phyloP scores from a whole-genome alignment of 2,329 filamentous ascomycete genomes.

The Chrysoporthe deuterocubensis region DNA sequence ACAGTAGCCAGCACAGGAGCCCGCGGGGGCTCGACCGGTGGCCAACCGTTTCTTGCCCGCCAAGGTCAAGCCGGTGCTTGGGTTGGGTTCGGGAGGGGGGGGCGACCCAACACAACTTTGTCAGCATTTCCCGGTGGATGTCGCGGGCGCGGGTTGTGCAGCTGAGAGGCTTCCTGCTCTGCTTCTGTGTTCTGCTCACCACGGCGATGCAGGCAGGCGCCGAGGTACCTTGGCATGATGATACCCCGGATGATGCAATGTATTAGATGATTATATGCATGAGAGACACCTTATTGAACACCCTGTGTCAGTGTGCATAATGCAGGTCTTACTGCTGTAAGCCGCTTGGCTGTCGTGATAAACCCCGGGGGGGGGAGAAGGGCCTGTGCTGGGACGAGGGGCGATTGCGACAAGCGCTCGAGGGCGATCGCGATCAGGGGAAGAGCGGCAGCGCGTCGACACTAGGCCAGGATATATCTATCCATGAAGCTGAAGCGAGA shows the following conservation, averaged over 20 bases:
- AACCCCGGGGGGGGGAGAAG: background rate
- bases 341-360: background rate
- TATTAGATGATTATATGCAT: constrained; percentile 1
- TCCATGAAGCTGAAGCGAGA: background rate
- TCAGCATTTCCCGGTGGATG: background rate
- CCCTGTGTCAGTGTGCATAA: background rate
- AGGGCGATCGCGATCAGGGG: background rate
- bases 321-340: background rate
- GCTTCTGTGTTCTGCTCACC: background rate
- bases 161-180: background rate
- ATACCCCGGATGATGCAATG: constrained; percentile 24
- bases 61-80: background rate
- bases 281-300: background rate
- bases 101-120: background rate
- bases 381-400: background rate
- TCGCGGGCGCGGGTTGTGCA: background rate
- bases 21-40: background rate
- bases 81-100: too few relatives aligned
- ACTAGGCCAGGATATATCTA: background rate
- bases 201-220: constrained; percentile 8
- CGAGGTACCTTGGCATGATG: constrained; percentile 23
- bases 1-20: too few relatives aligned
- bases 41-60: constrained; percentile 10
- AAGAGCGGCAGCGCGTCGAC: background rate
- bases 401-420: background rate